A percentile compares a stretch with the other conserved stretches of the same genome.
Evolutionary conservation across 1,284 basidiomycete genomes (phyloP).

Genomic region (Ustilago bromivora): DNA sequence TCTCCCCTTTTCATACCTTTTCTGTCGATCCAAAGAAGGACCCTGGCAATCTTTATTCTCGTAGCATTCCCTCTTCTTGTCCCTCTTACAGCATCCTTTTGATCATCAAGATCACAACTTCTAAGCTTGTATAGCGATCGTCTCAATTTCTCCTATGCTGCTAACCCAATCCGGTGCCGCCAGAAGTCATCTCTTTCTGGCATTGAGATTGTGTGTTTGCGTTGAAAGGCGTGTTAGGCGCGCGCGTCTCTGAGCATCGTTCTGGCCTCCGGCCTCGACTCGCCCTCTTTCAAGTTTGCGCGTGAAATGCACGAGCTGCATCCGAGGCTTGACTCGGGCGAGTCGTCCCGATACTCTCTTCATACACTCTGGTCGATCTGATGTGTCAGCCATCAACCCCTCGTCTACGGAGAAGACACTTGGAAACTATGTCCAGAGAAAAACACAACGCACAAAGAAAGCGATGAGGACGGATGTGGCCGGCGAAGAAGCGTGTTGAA

Average conservation of each 20-base stretch:
- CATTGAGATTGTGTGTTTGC: neutral
- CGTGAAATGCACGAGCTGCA: conserved; percentile 38
- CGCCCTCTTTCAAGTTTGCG: conserved; percentile 10
- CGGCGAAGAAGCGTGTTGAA: neutral
- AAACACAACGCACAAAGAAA: neutral
- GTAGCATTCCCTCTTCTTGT: neutral
- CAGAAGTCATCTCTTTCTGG: neutral
- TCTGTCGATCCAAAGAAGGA: conserved; percentile 13
- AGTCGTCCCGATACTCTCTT: neutral
- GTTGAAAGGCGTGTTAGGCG: neutral
- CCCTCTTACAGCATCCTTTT: neutral
- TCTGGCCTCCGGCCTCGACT: neutral
- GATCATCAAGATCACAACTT: neutral
- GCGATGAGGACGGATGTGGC: neutral
- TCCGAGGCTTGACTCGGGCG: conserved; percentile 3
- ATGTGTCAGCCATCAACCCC: neutral
- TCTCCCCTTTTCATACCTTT: too few species aligned
- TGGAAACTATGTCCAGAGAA: neutral
- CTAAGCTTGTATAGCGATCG: neutral
- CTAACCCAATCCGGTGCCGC: neutral
- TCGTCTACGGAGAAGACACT: too few species aligned
- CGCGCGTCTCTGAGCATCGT: neutral
- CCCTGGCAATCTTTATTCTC: conserved; percentile 3
- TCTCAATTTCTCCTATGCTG: neutral
- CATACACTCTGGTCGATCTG: neutral